Evolutionary conservation across 1,139 yeast species (phyloP), one percentile per base, ranked within the genome.

Genomic region (Debaryomycetaceae sp.): DNA sequence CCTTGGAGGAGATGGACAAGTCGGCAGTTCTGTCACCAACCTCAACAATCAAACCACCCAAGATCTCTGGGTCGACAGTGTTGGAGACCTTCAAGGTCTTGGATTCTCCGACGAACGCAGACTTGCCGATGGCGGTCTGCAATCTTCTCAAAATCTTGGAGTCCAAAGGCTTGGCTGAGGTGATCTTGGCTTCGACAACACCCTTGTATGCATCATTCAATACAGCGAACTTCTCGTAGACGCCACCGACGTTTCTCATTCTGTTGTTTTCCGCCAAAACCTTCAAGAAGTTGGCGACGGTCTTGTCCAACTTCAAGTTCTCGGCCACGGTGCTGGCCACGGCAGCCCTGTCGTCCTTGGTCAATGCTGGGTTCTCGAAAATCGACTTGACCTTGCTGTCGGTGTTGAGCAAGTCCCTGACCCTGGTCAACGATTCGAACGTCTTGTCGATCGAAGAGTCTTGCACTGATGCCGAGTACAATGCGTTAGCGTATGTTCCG

Each of bases 11-110:
- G 58, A 93, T 83, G 49, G 96, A 86, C 68, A 93, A 81, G 71
- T 93, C 99, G 59, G 90, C 96, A 52, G 98, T 91, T 71, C 86
- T 88, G 77, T 93, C 99, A 65, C 95, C 97, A 60, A 93, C 91
- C 72, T 91, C 97, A 50, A 93, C 97, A 58, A 95, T 75, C 68
- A 93, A 81, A 61, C 99, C 99, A 63, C 99, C 99, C 66, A 88
- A 80, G 63, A 93, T 87, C 54, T 87, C 96, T 54, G 96, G 89
- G 76, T 88, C 82, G 54, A 93, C 86, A 55, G 76, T 78, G 78
- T 90, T 93, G 58, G 82, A 73, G 59, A 95, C 76, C 76, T 85
- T 85, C 69, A 93, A 81, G 59, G 93, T 83, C 78, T 91, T 87
- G 60, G 89, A 93, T 48, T 77, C 72, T 56, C 96, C 96, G 51